Base-by-base conservation (phyloP, 176 grass and related monocot genomes). In the Oryza nivara region DNA sequence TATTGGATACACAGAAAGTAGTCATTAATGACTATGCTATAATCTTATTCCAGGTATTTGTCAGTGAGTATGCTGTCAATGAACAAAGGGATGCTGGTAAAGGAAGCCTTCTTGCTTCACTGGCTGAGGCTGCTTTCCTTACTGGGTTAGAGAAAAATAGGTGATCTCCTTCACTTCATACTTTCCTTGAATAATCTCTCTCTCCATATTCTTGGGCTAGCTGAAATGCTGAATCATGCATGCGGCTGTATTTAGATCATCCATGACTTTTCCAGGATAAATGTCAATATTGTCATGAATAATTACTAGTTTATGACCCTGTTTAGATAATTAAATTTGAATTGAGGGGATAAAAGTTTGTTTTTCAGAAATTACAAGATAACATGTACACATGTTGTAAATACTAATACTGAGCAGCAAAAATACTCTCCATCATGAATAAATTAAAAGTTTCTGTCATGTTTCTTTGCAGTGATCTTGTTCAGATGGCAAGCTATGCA, bases 31-130 rank as follows among this genome's bases (percentile, higher is more conserved):
- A 11, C 2, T 41, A 4, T 12, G 43, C 43, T 40, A 67, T 61
- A 22, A 65, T 13, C 22, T 25, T 25, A 7, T n/a, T 65, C 61
- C 61, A 65, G 61, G 61, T 65, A 11, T 92, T 92, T 79, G 90
- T 92, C 69, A 92, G 90, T 79, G 90, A 92, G 67, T 92, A 92
- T 66, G 86, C 90, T 79, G 90, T 92, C 32, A 54, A 54, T 88
- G 84, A 66, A 80, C 84, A 69, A 70, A 54, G 48, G 25, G 90
- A 92, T 86, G 82, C 86, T 36, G 90, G 90, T 54, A 88, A 58
- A 30, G 90, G 90, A 82, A 92, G 81, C 72, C 82, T 92, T 68
- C 73, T 92, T 70, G 90, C 90, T 74, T 77, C 90, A 70, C 74
- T 92, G 73, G 90, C 70, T 67, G 90, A 92, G 68, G 90, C 86